These are phyloP conservation scores for Fusarium anthophilum DNA, from an alignment of 2,329 filamentous ascomycete species.

Conservation along the genomic window DNA sequence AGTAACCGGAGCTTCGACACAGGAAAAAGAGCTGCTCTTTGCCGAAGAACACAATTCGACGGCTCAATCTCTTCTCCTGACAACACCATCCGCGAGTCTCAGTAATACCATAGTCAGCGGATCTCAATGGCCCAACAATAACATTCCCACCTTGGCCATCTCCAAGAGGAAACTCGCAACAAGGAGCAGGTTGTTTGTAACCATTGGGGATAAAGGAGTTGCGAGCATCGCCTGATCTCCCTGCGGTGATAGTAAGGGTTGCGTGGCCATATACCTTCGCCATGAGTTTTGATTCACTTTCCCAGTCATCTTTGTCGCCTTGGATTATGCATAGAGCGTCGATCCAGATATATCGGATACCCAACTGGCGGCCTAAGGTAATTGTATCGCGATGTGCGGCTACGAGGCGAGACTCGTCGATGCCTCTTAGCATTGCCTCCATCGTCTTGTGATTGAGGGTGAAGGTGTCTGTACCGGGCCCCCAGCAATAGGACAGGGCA, in stretches of 20 bases:
- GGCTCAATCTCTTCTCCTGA: conserved; percentile 8
- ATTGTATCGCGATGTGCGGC: background rate
- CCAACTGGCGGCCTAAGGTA: background rate
- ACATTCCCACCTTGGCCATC: background rate
- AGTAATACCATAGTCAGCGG: background rate
- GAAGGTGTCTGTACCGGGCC: conserved; percentile 6
- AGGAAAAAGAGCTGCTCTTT: conserved; percentile 4
- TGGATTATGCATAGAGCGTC: conserved; percentile 1
- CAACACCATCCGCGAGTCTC: conserved; percentile 20
- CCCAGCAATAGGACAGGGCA: conserved; percentile 13
- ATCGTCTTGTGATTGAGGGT: conserved; percentile 2
- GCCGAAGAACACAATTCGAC: conserved; percentile 1
- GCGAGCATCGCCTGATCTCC: conserved; percentile 10
- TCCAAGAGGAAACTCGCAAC: background rate
- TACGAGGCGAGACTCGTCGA: background rate
- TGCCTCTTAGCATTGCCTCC: background rate
- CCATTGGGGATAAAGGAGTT: conserved; percentile 1
- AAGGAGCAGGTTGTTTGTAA: background rate
- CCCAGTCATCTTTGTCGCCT: background rate
- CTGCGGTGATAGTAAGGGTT: conserved; percentile 5
- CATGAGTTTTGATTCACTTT: background rate
- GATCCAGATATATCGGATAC: background rate
- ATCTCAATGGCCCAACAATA: background rate
- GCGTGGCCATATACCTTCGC: background rate
- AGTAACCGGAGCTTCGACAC: background rate